Conservation (phyloP, 495 filamentous ascomycete species). For the Penicillium simplicissimum region DNA sequence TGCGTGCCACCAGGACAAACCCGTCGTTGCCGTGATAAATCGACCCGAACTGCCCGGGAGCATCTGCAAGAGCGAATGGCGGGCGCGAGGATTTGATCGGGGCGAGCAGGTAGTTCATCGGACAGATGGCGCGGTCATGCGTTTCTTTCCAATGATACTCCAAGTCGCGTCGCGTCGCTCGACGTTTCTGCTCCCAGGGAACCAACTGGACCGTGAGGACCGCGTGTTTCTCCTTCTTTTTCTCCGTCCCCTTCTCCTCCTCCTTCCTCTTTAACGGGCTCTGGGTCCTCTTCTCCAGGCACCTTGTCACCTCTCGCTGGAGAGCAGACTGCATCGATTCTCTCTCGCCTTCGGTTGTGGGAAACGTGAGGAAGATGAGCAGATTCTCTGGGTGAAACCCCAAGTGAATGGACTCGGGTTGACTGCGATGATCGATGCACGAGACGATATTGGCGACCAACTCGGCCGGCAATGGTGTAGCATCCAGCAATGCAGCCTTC, state of each 20-base stretch:
- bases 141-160: conserved; percentile 4
- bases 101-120: conserved; percentile 2
- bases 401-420: neutral
- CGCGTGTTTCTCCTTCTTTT: neutral
- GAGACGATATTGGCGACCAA: neutral
- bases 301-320: neutral
- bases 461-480: conserved; percentile 3
- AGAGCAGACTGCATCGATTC: neutral
- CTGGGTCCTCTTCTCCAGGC: neutral
- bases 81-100: neutral
- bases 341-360: conserved; percentile 6
- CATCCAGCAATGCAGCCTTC: neutral
- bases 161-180: conserved; percentile 7
- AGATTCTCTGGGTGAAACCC: neutral
- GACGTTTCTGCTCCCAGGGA: conserved; percentile 9
- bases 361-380: conserved; percentile 12
- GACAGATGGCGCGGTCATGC: conserved; percentile 1
- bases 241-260: neutral
- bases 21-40: conserved; percentile 4
- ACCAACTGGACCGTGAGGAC: neutral
- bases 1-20: conserved; percentile 1
- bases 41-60: neutral
- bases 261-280: neutral
- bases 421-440: neutral
- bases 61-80: neutral